phyloP scores from a whole-genome alignment of 805 yeast genomes.

The Candida broadrunensis region DNA sequence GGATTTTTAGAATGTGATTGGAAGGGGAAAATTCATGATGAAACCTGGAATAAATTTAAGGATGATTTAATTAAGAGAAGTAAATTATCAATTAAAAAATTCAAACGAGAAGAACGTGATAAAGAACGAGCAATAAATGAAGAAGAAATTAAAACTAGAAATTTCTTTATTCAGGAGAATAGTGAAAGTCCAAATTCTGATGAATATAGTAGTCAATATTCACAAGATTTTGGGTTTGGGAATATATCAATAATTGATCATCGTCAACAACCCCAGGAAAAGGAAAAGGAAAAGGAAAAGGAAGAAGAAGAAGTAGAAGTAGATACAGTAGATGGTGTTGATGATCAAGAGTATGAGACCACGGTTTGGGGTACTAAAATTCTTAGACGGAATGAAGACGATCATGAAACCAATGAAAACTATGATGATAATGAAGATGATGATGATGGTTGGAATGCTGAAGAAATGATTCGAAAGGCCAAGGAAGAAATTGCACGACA shows the following conservation, averaged over 20 bases:
- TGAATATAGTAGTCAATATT: conserved; percentile 12
- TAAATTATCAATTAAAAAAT: conserved; percentile 45
- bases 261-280: conserved; percentile 27
- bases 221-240: conserved; percentile 20
- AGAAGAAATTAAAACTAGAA: conserved; percentile 55
- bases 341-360: conserved; percentile 30
- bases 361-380: conserved; percentile 80
- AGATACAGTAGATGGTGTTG: neutral
- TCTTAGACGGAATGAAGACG: conserved; percentile 30
- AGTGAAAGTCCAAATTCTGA: conserved; percentile 15
- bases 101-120: conserved; percentile 59
- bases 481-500: conserved; percentile 42
- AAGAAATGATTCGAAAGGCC: conserved; percentile 51
- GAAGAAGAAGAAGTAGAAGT: neutral
- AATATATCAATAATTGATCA: conserved; percentile 37
- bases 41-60: conserved; percentile 44
- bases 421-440: conserved; percentile 37
- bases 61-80: conserved; percentile 59
- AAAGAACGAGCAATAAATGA: conserved; percentile 53
- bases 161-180: conserved; percentile 62
- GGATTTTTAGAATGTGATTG: conserved; percentile 87
- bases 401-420: conserved; percentile 6
- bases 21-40: conserved; percentile 41
- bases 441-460: conserved; percentile 47
- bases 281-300: conserved; percentile 5